Evolutionary conservation across 768 basidiomycete species (phyloP).

Genomic region (Mycena filopes): DNA sequence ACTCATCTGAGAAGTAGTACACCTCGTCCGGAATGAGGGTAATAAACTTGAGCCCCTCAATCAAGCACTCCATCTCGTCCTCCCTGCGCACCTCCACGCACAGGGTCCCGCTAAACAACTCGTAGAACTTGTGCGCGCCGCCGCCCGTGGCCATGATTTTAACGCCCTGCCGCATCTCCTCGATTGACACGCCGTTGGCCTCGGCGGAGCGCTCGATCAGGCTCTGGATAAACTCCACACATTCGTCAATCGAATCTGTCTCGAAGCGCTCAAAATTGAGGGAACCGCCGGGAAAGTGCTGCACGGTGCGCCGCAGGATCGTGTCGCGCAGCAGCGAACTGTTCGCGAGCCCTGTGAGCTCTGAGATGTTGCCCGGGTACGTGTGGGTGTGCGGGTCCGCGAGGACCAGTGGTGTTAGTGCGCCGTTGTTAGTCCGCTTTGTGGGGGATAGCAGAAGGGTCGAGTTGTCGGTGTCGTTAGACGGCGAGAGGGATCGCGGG

Average conservation of each 20-base stretch:
- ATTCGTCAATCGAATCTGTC: conserved; percentile 86
- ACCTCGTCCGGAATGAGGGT: conserved; percentile 96
- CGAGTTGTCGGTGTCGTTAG: conserved; percentile 42
- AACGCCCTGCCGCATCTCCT: conserved; percentile 91
- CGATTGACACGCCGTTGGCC: conserved; percentile 87
- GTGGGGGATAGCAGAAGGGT: conserved; percentile 47
- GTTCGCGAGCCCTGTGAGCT: conserved; percentile 51
- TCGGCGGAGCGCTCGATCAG: conserved; percentile 89
- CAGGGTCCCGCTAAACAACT: conserved; percentile 77
- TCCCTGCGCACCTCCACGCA: conserved; percentile 89
- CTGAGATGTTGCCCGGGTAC: conserved; percentile 35
- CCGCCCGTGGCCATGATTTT: conserved; percentile 99
- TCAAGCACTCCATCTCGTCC: conserved; percentile 99
- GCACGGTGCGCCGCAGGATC: conserved; percentile 74
- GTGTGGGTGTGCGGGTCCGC: conserved; percentile 54
- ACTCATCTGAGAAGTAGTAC: conserved; percentile 98
- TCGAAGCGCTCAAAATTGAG: conserved; percentile 98
- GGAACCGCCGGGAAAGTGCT: conserved; percentile 94
- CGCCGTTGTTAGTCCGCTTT: conserved; percentile 63
- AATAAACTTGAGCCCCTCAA: conserved; percentile 96
- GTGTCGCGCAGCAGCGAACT: conserved; percentile 64
- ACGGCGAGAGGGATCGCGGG: conserved; percentile 57
- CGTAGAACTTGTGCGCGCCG: conserved; percentile 94
- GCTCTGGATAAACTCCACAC: conserved; percentile 86
- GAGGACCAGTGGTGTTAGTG: conserved; percentile 85